Evolutionary conservation across 306 rosid species (phyloP).

Genomic region (Pterocarpus macrocarpus): DNA sequence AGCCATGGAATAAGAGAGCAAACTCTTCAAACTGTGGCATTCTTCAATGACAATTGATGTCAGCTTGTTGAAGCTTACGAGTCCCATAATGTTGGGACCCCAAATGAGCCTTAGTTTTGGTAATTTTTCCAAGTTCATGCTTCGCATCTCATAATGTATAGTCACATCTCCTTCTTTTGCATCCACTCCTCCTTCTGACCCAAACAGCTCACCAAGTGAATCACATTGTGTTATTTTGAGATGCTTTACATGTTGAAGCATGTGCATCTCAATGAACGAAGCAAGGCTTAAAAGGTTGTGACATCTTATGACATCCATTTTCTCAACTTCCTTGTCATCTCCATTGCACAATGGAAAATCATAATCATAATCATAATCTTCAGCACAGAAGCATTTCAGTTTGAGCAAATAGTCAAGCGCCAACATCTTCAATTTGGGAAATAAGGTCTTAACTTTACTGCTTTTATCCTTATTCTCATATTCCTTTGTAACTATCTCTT

Average conservation of each 20-base stretch:
- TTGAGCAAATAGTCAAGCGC: neutral
- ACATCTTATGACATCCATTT: no score
- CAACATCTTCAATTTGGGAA: neutral
- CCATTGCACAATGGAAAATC: neutral
- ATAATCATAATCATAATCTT: neutral
- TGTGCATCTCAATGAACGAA: no score
- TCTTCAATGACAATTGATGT: neutral
- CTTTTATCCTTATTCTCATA: neutral
- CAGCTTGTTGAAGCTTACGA: constrained; percentile 5
- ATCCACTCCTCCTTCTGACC: no score
- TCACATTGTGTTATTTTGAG: no score
- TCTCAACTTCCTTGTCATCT: no score
- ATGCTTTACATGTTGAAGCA: no score
- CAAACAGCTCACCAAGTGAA: no score
- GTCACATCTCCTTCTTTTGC: neutral
- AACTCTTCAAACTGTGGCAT: constrained; percentile 6
- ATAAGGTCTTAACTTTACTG: neutral
- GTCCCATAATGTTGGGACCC: neutral
- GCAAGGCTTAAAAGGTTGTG: no score
- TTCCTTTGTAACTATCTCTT: constrained; percentile 34
- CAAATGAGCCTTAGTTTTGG: constrained; percentile 16
- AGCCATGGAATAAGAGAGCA: constrained; percentile 4
- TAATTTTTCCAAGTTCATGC: neutral
- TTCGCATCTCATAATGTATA: neutral
- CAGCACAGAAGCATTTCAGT: neutral